Evolutionary conservation across 2,329 filamentous ascomycete genomes (phyloP), one percentile per base, ranked within the genome.

Genomic region (Neurospora sp.): DNA sequence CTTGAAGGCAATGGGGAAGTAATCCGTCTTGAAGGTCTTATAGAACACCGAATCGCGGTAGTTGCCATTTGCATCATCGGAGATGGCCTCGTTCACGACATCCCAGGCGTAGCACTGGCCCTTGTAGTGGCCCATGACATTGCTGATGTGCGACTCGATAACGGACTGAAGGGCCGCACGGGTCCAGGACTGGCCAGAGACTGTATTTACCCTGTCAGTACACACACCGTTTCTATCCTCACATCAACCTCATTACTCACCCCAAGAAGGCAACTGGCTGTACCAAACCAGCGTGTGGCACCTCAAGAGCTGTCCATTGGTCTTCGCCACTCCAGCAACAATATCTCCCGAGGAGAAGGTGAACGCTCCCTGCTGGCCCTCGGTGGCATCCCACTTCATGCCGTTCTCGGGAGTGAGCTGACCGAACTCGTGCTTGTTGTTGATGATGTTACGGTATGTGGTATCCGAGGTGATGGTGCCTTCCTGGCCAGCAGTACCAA

Each of bases 401-500:
- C 84, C 83, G 76, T 91, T 91, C 67, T 85, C 86, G 0, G 89
- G 87, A 0, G 89, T 90, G 36, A 90, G 82, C 77, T 89, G 85
- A 39, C 89, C 89, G 74, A 91, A 91, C 75, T 90, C 87, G 66
- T 81, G 79, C 8, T 76, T 79, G 77, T 89, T 80, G 72, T 82
- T 83, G 58, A 89, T 80, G 71, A 90, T 86, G 23, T 79, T 77
- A 19, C 83, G 79, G 77, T 91, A 92, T 38, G 82, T 75, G 13
- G 79, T 76, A 78, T 91, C 75, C 67, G 67, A 86, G 66, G 79
- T 81, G 42, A 87, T 77, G 72, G 86, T 84, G 2, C 78, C 76
- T 70, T 90, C 89, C 76, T 91, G 87, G 58, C 88, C 87, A 1
- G 89, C 88, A 1, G 87, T 86, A 69, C 89, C 89, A 69, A 90